Percentiles rank a stretch among this genome's conserved stretches.
These are phyloP conservation scores for Phellopilus nigrolimitatus DNA, from an alignment of 1,284 basidiomycete species.

Conservation along the genomic window DNA sequence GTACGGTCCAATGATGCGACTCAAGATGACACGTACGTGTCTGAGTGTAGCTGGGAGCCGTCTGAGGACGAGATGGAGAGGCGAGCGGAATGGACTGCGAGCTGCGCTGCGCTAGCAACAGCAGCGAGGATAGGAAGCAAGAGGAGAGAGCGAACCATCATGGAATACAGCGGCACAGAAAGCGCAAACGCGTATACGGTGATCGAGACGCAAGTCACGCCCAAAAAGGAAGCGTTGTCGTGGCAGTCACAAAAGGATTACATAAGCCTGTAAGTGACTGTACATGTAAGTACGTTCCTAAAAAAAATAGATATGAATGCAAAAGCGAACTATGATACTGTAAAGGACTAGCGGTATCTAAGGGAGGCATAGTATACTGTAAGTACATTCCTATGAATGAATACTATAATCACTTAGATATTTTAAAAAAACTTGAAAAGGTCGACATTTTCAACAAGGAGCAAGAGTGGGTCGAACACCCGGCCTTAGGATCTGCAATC, in stretches of 20 bases:
- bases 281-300: no score
- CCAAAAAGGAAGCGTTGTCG: not conserved
- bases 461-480: no score
- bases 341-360: not conserved
- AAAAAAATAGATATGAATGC: no score
- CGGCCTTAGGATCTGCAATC: no score
- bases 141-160: conserved; percentile 13
- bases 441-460: no score
- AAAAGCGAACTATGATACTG: no score
- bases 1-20: conserved; percentile 7
- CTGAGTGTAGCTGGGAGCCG: conserved; percentile 52
- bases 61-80: conserved; percentile 48
- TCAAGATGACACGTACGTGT: conserved; percentile 46
- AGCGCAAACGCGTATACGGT: no score
- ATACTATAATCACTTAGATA: no score
- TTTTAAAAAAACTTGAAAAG: no score
- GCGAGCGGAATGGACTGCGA: conserved; percentile 53
- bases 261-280: not conserved
- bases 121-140: conserved; percentile 19
- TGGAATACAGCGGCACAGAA: no score
- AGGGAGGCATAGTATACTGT: not conserved
- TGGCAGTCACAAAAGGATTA: not conserved
- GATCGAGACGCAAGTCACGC: not conserved
- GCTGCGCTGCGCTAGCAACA: conserved; percentile 36
- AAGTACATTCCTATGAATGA: no score